These are phyloP conservation scores for Trypanosomatidae sp. DNA, from an alignment of 208 protist genomes.

Conservation along the genomic window DNA sequence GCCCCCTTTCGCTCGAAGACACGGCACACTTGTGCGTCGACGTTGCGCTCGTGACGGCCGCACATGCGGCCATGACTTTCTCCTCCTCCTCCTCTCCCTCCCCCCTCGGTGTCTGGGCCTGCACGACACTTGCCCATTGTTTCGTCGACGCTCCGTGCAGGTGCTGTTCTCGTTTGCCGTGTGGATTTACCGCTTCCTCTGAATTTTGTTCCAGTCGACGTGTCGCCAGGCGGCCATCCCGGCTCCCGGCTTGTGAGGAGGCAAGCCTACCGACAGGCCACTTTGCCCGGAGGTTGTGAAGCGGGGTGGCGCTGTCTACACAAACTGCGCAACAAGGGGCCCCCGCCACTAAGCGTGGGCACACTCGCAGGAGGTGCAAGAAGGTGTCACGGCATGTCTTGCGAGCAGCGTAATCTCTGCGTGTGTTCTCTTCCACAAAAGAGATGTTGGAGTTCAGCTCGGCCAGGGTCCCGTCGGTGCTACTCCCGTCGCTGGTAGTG, in stretches of 20 bases:
- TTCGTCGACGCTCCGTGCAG: not conserved
- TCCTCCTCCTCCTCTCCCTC: not conserved
- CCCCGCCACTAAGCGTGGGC: not conserved
- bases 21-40: not conserved
- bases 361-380: not conserved
- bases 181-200: not conserved
- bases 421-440: not conserved
- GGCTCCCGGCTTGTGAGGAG: not conserved
- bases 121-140: not conserved
- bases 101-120: not conserved
- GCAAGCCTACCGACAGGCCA: not conserved
- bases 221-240: not conserved
- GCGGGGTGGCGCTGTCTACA: not conserved
- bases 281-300: not conserved
- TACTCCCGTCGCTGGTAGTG: too few relatives aligned
- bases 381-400: not conserved
- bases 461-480: not conserved
- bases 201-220: not conserved
- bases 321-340: not conserved
- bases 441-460: not conserved
- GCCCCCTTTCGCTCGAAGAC: not conserved
- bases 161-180: not conserved
- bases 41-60: not conserved
- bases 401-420: not conserved
- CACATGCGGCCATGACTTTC: not conserved